These are phyloP conservation scores for Trichoderma guizhouense DNA, from an alignment of 2,329 filamentous ascomycete species.

Conservation along the genomic window DNA sequence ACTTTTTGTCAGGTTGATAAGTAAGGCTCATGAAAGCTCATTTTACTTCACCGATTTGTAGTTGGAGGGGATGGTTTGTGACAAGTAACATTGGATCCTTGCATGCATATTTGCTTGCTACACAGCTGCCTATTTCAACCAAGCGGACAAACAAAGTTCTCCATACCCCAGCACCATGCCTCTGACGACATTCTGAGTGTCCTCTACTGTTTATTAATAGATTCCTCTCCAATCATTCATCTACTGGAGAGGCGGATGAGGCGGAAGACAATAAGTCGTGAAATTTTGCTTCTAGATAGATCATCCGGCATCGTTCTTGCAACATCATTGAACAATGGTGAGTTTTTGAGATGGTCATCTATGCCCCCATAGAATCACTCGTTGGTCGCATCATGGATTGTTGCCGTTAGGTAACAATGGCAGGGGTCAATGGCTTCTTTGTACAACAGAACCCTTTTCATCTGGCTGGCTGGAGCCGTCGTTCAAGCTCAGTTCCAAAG, in stretches of 20 bases:
- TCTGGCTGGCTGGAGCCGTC: not conserved
- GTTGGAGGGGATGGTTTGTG: not conserved
- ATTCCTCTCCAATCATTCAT: not conserved
- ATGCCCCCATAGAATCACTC: not conserved
- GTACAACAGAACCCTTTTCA: not conserved
- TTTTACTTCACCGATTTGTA: not conserved
- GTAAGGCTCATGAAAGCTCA: not conserved
- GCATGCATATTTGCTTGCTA: not conserved
- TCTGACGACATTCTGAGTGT: not conserved
- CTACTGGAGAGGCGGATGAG: not conserved
- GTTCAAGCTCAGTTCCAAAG: not conserved
- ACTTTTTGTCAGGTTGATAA: not conserved
- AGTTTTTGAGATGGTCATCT: not conserved
- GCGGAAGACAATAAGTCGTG: not conserved
- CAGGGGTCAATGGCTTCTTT: not conserved
- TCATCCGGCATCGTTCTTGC: not conserved
- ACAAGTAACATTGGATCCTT: not conserved
- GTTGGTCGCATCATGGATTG: not conserved
- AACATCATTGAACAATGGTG: not conserved
- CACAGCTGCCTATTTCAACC: not conserved
- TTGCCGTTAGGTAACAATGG: not conserved
- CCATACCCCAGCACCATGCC: not conserved
- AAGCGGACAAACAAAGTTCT: not conserved
- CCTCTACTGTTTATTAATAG: not conserved
- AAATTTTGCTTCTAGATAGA: not conserved